Evolutionary conservation across 345 rosid genomes (phyloP), one percentile per base, ranked within the genome.

Genomic region (Streptanthus diversifolius): DNA sequence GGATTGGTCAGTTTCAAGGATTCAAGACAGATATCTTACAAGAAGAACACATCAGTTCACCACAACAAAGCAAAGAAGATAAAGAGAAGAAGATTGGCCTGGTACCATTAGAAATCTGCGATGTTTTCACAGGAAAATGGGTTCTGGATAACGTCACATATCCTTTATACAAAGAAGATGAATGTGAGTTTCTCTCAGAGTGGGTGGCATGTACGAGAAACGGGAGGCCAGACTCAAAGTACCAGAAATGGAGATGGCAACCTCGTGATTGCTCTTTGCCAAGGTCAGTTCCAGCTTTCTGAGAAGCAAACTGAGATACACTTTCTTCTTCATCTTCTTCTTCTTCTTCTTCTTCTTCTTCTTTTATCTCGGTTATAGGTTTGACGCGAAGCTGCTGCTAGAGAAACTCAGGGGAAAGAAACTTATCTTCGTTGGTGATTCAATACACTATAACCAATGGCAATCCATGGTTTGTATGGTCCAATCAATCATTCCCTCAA

Each of bases 181-280:
- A 90, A 45, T 91, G 99, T 33, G 86, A 87, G 77, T 88, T 83
- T 48, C 79, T 87, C 7, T 63, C 90, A 0, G 83, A 84, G 54
- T 88, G 85, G 79, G 92, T 82, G 48, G 77, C 85, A 7, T 95
- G 96, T 70, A 75, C 83, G 39, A 81, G 85, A 78, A 90, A 95
- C 68, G 98, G 96, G 21, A 88, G 99, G 72, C 85, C 83, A 43
- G 93, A 95, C 69, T 88, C 93, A 6, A 24, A 71, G 65, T 91
- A 83, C 70, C 95, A 95, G 88, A 86, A 84, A 37, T 95, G 98
- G 99, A 87, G 88, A 82, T 95, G 99, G 99, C 87, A 95, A 65
- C 99, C 99, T 24, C 84, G 78, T 54, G 92, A 88, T 49, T 95
- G 99, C 52, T 85, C 90, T 41, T 72, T 95, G 68, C 99, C 96